These are phyloP conservation scores for Arxiozyma heterogenica DNA, from an alignment of 1,139 yeast species.

Conservation along the genomic window DNA sequence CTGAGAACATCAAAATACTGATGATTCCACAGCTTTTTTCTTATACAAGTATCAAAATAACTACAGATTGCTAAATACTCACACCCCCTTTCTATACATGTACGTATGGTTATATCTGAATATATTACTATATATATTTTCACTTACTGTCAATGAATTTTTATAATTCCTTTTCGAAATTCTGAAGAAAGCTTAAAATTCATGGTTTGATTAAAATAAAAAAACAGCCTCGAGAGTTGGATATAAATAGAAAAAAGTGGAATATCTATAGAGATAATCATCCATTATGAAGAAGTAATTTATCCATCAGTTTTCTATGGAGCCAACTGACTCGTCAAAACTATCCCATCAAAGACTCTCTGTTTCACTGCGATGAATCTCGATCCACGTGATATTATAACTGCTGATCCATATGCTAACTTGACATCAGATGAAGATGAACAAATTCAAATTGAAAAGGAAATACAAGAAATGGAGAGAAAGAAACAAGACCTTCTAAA, in stretches of 20 bases:
- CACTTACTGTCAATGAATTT: too few relatives aligned
- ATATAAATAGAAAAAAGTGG: background rate
- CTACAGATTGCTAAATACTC: too few relatives aligned
- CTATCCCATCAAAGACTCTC: background rate
- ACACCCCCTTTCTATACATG: too few relatives aligned
- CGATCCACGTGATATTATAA: slow-evolving; percentile 24
- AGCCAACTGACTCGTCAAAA: background rate
- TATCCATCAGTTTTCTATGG: too few relatives aligned
- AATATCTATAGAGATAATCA: background rate
- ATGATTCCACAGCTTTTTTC: too few relatives aligned
- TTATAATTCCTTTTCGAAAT: too few relatives aligned
- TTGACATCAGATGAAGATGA: slow-evolving; percentile 25
- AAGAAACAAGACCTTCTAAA: slow-evolving; percentile 18
- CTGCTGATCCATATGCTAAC: slow-evolving; percentile 18
- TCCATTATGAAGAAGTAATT: background rate
- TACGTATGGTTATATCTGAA: too few relatives aligned
- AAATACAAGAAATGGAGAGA: slow-evolving; percentile 24
- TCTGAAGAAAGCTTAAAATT: background rate
- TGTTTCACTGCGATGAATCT: slow-evolving; percentile 5
- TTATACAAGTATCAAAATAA: too few relatives aligned
- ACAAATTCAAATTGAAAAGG: slow-evolving; percentile 16
- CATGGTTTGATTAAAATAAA: background rate
- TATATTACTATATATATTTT: too few relatives aligned
- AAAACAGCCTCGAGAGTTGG: background rate
- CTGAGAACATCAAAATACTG: too few relatives aligned